A percentile compares a stretch with the other conserved stretches of the same genome.
These are phyloP conservation scores for Aschersonia sp. DNA, from an alignment of 2,329 filamentous ascomycete species.

Conservation along the genomic window DNA sequence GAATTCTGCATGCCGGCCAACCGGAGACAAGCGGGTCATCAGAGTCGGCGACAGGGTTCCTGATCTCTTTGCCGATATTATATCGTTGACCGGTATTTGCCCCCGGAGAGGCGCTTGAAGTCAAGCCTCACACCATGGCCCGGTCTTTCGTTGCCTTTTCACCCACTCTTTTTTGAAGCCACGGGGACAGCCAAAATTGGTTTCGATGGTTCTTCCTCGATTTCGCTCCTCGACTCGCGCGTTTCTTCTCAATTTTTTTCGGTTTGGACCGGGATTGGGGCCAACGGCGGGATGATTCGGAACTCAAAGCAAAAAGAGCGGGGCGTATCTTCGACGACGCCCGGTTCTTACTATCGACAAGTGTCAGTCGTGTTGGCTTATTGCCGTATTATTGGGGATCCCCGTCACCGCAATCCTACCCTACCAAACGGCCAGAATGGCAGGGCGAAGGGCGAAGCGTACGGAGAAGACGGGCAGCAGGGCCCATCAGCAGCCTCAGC, in stretches of 20 bases:
- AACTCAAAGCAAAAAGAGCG: background rate
- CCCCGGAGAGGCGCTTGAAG: background rate
- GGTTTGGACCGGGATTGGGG: background rate
- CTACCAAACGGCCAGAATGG: constrained; percentile 3
- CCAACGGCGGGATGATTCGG: background rate
- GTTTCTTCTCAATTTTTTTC: background rate
- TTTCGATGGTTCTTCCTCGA: background rate
- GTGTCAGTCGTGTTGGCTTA: background rate
- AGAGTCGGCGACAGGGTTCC: background rate
- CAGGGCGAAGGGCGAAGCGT: background rate
- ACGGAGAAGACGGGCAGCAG: background rate
- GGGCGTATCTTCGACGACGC: background rate
- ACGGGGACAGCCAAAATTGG: too few species aligned
- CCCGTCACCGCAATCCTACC: background rate
- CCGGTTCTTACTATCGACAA: background rate
- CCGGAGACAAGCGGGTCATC: constrained; percentile 1
- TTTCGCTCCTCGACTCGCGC: background rate
- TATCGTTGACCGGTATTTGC: background rate
- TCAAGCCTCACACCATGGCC: too few species aligned
- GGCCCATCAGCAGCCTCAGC: too few species aligned
- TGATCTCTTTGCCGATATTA: background rate
- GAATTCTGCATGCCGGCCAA: constrained; percentile 1
- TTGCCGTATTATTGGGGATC: background rate
- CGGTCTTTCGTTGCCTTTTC: background rate
- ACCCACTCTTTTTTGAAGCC: background rate